Evolutionary conservation across 176 grass and related monocot species (phyloP), one percentile per base, ranked within the genome.

Genomic region (Musa acuminata): DNA sequence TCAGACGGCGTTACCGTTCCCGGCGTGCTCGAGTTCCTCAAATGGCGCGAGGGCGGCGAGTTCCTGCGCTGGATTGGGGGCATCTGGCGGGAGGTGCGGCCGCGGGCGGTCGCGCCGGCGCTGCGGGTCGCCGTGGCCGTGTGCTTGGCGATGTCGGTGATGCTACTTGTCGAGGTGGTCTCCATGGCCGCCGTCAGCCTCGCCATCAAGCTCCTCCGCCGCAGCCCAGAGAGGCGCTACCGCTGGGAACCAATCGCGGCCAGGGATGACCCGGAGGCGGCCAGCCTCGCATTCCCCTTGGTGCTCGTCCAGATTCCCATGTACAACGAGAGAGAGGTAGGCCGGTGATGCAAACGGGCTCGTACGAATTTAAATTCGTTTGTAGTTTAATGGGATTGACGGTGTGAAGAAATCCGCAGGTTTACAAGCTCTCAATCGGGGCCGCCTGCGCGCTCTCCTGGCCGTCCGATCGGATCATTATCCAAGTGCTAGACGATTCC

Each of bases 271-370:
- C 75, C n/a, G 10, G 83, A 79, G 55, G 77, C 57, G 49, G 74
- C 87, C 64, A 55, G 19, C 51, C 54, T 54, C 21, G 50, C 48
- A 54, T 98, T 87, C 82, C 90, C 90, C 69, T 87, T 91, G 90
- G 94, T 98, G 69, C 90, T 98, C 78, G 88, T 98, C 74, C 94
- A 98, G 84, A 98, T 98, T 73, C 94, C 94, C 80, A 98, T 98
- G 94, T 98, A 89, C 84, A 98, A 98, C 53, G 94, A 98, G 79
- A 86, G 75, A 49, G 88, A 98, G 90, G 94, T 98, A 52, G 79
- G 13, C 4, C 26, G n/a, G 25, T 24, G 35, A 6, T 6, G 35
- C 35, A 5, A 43, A 43, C 35, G 35, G 35, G 35, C 35, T 43
- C 35, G 35, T 43, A 43, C 35, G 4, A 43, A 43, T 43, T 43